These are phyloP conservation scores for Candida anglica DNA, from an alignment of 805 yeast species.

Conservation along the genomic window DNA sequence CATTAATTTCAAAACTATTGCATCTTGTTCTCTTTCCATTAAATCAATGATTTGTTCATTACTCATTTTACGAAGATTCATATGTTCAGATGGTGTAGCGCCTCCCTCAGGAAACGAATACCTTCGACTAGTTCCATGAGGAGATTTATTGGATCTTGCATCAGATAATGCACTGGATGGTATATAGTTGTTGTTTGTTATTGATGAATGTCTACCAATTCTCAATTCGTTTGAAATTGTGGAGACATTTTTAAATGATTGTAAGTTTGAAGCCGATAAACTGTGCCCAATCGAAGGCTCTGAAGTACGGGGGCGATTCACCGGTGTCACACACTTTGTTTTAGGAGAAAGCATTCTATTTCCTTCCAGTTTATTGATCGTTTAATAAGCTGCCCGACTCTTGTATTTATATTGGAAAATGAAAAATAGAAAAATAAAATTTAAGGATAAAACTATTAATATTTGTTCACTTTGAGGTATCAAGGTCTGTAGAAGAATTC, in stretches of 20 bases:
- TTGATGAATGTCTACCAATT: conserved; percentile 6
- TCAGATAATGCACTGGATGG: conserved; percentile 5
- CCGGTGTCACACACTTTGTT: conserved; percentile 1
- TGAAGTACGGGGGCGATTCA: not conserved
- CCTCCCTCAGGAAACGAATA: conserved; percentile 2
- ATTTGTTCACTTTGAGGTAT: too few species aligned
- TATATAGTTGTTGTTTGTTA: conserved; percentile 1
- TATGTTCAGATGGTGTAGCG: conserved; percentile 2
- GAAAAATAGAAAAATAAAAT: too few species aligned
- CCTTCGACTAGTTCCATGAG: not conserved
- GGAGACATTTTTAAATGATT: conserved; percentile 5
- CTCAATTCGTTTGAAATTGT: conserved; percentile 10
- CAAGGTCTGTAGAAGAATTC: too few species aligned
- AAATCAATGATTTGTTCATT: conserved; percentile 51
- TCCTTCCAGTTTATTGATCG: too few species aligned
- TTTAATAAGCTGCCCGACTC: too few species aligned
- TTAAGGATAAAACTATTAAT: too few species aligned
- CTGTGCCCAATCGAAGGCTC: not conserved
- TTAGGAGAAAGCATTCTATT: conserved; percentile 4
- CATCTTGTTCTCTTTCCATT: conserved; percentile 76
- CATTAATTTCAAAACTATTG: conserved; percentile 63
- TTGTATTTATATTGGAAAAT: too few species aligned
- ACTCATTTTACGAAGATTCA: conserved; percentile 14
- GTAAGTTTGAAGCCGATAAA: not conserved
- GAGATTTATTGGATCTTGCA: conserved; percentile 3